Percentiles rank a stretch among this genome's conserved stretches.
phyloP scores from a whole-genome alignment of 2,329 filamentous ascomycete genomes.

The Graphilbum fragrans region DNA sequence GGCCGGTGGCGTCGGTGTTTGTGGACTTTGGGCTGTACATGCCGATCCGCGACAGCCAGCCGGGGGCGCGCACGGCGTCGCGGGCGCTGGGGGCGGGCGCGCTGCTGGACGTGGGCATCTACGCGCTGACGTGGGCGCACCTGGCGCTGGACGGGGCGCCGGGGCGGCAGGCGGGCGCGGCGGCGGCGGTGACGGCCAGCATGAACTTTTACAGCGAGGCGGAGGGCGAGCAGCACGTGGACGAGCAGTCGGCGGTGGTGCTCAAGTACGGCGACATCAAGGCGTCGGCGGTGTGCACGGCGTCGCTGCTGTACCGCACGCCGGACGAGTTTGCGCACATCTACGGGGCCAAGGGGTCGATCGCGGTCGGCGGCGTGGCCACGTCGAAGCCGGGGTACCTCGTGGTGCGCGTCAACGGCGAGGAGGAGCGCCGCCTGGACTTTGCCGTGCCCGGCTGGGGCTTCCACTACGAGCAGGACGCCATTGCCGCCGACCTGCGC shows the following conservation, averaged over 20 bases:
- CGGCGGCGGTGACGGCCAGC: constrained; percentile 20
- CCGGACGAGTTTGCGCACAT: constrained; percentile 20
- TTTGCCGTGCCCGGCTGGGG: constrained; percentile 24
- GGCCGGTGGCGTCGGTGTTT: constrained; percentile 22
- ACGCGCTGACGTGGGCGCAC: constrained; percentile 26
- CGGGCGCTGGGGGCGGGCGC: constrained; percentile 26
- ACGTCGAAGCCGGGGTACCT: constrained; percentile 21
- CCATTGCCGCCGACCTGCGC: constrained; percentile 25
- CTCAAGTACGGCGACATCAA: constrained; percentile 23
- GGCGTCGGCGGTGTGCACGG: constrained; percentile 27
- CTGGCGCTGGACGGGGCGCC: constrained; percentile 19
- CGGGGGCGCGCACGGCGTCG: constrained; percentile 21
- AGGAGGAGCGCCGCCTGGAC: constrained; percentile 10
- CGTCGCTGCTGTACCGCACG: constrained; percentile 18
- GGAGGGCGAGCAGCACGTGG: constrained; percentile 15
- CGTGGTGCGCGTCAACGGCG: constrained; percentile 13
- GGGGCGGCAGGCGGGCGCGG: constrained; percentile 21
- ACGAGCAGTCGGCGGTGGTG: constrained; percentile 22
- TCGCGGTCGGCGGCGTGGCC: constrained; percentile 22
- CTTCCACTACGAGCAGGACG: constrained; percentile 32
- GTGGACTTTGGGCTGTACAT: constrained; percentile 26
- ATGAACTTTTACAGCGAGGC: constrained; percentile 1
- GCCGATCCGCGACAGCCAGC: constrained; percentile 17
- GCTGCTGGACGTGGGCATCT: constrained; percentile 31
- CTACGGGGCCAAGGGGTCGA: constrained; percentile 24